phyloP scores from a whole-genome alignment of 192 early-diverging fungal genomes.

The Spizellomyces sp. region DNA sequence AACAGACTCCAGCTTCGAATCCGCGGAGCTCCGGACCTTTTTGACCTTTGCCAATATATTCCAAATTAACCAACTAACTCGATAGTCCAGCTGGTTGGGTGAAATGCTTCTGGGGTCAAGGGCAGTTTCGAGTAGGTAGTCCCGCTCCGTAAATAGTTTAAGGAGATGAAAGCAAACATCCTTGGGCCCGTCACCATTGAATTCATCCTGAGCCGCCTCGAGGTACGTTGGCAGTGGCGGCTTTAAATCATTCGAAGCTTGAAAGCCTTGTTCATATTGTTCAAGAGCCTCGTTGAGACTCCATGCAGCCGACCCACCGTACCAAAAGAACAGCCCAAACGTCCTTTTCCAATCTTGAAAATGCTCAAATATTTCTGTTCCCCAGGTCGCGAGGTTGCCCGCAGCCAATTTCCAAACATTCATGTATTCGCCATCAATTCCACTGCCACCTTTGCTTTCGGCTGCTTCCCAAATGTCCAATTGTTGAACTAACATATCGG shows the following conservation, averaged over 20 bases:
- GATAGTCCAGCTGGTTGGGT: conserved; percentile 63
- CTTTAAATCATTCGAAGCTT: not conserved
- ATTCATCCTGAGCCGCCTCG: not conserved
- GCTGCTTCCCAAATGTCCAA: conserved; percentile 40
- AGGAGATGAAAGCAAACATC: conserved; percentile 81
- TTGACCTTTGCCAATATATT: conserved; percentile 50
- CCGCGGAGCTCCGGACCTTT: conserved; percentile 49
- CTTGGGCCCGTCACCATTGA: not conserved
- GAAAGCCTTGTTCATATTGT: conserved; percentile 38
- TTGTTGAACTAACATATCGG: conserved; percentile 36
- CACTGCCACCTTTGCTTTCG: not conserved
- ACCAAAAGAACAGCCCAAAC: conserved; percentile 60
- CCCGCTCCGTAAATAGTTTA: conserved; percentile 49
- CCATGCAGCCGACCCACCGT: conserved; percentile 43
- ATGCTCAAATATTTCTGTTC: conserved; percentile 12
- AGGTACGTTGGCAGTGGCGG: conserved; percentile 16
- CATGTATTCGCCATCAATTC: conserved; percentile 33
- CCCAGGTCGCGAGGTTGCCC: conserved; percentile 44
- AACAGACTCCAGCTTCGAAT: conserved; percentile 30
- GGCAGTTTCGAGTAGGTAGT: conserved; percentile 57
- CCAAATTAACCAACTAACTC: conserved; percentile 70
- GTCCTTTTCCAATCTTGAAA: conserved; percentile 46
- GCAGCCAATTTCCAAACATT: conserved; percentile 44
- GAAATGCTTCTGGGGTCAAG: conserved; percentile 64
- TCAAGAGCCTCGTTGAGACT: conserved; percentile 36